Percentiles rank a stretch among this genome's conserved stretches.
Conservation (phyloP, 345 rosid species). For the Moringa oleifera region DNA sequence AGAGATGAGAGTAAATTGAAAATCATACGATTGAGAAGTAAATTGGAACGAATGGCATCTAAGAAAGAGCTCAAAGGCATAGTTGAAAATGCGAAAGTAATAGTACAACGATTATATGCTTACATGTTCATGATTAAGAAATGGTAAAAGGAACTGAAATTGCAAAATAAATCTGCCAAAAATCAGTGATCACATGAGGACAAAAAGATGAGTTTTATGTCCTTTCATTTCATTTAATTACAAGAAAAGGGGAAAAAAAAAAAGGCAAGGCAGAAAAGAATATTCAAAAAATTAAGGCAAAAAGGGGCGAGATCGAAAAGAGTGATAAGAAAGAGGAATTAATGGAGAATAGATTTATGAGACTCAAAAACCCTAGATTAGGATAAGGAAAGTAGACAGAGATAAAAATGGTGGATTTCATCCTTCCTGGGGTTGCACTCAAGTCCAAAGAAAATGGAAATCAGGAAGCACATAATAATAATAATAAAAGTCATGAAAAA, state of each 20-base stretch:
- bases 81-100: neutral
- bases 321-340: neutral
- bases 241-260: no score
- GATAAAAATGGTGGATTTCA: no score
- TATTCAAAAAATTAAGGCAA: no score
- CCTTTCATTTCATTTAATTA: no score
- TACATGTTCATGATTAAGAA: no score
- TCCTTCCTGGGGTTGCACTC: neutral
- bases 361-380: neutral
- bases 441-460: neutral
- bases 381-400: neutral
- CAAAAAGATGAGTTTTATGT: no score
- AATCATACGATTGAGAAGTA: neutral
- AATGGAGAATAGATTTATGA: no score
- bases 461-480: no score
- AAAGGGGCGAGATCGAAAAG: neutral
- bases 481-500: neutral
- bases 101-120: no score
- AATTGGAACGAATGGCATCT: no score
- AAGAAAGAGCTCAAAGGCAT: neutral
- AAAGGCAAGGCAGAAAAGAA: neutral
- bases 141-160: no score
- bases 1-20: neutral
- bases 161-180: neutral
- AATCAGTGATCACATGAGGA: neutral